Percentiles rank a stretch among this genome's conserved stretches.
These are phyloP conservation scores for Heterobasidion occidentale DNA, from an alignment of 1,284 basidiomycete genomes.

Conservation along the genomic window DNA sequence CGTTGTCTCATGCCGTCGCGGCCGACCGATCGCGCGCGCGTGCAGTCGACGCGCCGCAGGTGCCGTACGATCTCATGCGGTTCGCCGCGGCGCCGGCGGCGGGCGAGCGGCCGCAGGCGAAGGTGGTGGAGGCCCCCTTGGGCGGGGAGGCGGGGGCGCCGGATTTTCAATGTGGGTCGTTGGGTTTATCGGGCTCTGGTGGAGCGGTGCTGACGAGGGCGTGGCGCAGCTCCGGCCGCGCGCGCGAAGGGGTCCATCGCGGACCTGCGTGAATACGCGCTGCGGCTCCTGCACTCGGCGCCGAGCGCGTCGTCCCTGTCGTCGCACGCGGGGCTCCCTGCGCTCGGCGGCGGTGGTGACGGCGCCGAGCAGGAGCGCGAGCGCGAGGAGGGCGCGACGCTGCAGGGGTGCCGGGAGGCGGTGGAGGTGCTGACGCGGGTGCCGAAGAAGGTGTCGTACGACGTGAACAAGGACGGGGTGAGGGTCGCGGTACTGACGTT, in stretches of 20 bases:
- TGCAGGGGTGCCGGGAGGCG: slow-evolving; percentile 77
- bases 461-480: slow-evolving; percentile 86
- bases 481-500: slow-evolving; percentile 87
- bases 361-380: neutral
- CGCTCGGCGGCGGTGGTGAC: neutral
- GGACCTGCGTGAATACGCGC: slow-evolving; percentile 8
- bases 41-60: slow-evolving; percentile 7
- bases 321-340: neutral
- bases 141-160: neutral
- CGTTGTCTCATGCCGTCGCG: too few relatives aligned
- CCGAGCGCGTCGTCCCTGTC: slow-evolving; percentile 7
- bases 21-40: slow-evolving; percentile 1
- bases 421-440: slow-evolving; percentile 87
- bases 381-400: slow-evolving; percentile 22
- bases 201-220: neutral
- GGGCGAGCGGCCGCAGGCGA: slow-evolving; percentile 9
- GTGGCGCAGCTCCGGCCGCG: neutral
- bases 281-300: slow-evolving; percentile 36
- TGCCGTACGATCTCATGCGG: slow-evolving; percentile 7
- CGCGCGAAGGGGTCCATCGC: slow-evolving; percentile 3
- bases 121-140: slow-evolving; percentile 11
- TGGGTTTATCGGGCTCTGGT: too few relatives aligned
- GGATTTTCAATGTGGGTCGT: too few relatives aligned
- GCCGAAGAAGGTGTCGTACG: slow-evolving; percentile 87
- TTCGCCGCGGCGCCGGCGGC: slow-evolving; percentile 6